Evolutionary conservation across 768 basidiomycete genomes (phyloP).

Genomic region (Rhizopogon vinicolor): DNA sequence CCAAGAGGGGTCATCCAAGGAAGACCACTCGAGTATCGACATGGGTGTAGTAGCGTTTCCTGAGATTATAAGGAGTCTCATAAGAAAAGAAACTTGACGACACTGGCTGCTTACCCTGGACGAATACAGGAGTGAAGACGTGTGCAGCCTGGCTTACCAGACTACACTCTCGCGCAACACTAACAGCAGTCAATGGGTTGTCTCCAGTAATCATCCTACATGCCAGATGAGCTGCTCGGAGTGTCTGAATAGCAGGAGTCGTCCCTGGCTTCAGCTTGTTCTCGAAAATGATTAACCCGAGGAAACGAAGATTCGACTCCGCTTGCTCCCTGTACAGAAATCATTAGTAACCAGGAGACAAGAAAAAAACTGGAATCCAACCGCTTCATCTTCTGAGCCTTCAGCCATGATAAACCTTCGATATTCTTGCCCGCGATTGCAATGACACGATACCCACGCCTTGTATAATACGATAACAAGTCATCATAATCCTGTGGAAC

Average conservation of each 20-base stretch:
- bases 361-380: conserved; percentile 23
- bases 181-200: conserved; percentile 94
- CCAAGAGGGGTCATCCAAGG: conserved; percentile 83
- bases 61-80: conserved; percentile 19
- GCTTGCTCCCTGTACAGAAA: conserved; percentile 73
- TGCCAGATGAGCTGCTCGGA: conserved; percentile 86
- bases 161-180: conserved; percentile 91
- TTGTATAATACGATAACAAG: conserved; percentile 93
- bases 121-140: conserved; percentile 81
- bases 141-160: conserved; percentile 85
- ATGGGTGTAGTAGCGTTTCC: conserved; percentile 48
- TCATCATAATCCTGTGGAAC: conserved; percentile 97
- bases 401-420: conserved; percentile 92
- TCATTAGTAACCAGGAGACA: conserved; percentile 2
- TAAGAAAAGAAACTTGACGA: neutral
- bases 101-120: conserved; percentile 46
- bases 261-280: conserved; percentile 96
- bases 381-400: conserved; percentile 96
- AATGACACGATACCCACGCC: conserved; percentile 95
- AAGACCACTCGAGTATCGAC: conserved; percentile 83
- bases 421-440: conserved; percentile 96
- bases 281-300: conserved; percentile 96
- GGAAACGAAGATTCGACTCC: conserved; percentile 83
- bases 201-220: conserved; percentile 99
- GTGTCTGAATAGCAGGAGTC: conserved; percentile 80